Evolutionary conservation across 2,329 filamentous ascomycete genomes (phyloP).

Genomic region (Talaromyces amestolkiae): DNA sequence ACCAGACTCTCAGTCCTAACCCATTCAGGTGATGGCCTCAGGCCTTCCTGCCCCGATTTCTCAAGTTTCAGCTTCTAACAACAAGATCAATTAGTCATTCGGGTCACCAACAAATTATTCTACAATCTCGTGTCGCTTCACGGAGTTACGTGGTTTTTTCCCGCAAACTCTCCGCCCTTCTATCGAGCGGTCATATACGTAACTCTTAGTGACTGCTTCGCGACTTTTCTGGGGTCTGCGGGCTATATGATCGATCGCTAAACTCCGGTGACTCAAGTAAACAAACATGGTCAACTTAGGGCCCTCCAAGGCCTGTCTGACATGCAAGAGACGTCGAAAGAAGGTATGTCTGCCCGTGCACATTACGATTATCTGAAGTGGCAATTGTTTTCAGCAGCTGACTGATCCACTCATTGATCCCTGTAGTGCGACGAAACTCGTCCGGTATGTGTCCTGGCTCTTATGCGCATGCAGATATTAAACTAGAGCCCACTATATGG

Average conservation of each 20-base stretch:
- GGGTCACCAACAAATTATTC: background rate
- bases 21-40: no score
- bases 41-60: background rate
- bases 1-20: background rate
- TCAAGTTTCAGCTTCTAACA: background rate
- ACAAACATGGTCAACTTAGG: conserved; percentile 12
- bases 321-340: conserved; percentile 15
- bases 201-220: background rate
- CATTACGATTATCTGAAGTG: background rate
- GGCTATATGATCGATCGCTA: background rate
- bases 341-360: conserved; percentile 1
- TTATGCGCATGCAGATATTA: background rate
- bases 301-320: conserved; percentile 13
- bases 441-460: background rate
- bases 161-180: background rate
- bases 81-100: background rate
- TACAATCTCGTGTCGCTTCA: background rate
- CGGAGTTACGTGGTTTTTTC: background rate
- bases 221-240: background rate
- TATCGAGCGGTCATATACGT: background rate
- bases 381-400: background rate
- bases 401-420: background rate
- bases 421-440: conserved; percentile 17
- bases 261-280: background rate
- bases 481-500: background rate